phyloP scores from a whole-genome alignment of 768 basidiomycete genomes.

The Xerocomus spinulosus region DNA sequence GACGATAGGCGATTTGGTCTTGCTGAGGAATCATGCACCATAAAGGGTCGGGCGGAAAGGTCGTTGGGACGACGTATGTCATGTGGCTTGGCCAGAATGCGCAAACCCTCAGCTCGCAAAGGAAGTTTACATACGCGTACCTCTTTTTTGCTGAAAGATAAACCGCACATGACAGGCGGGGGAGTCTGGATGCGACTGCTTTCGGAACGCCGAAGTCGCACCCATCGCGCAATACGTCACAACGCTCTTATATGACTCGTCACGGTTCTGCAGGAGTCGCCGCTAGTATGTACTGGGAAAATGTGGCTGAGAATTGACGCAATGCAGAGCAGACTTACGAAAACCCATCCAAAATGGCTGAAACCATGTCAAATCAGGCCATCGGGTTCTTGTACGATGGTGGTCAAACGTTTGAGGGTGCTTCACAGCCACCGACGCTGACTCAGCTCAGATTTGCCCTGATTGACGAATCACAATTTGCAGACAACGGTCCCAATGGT shows the following conservation, averaged over 20 bases:
- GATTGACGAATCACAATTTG: not conserved
- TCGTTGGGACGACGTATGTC: not conserved
- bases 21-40: not conserved
- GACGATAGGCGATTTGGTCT: not conserved
- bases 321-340: too few species aligned
- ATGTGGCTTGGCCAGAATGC: not conserved
- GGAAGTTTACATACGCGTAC: slow-evolving; percentile 2
- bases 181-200: not conserved
- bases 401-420: too few species aligned
- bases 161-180: not conserved
- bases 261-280: not conserved
- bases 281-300: not conserved
- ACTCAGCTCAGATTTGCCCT: not conserved
- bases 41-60: not conserved
- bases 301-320: not conserved
- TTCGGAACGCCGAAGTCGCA: not conserved
- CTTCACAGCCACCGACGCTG: slow-evolving; percentile 11
- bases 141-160: not conserved
- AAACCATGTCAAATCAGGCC: too few species aligned
- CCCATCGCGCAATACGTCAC: not conserved
- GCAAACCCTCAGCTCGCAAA: not conserved
- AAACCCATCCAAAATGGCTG: too few species aligned
- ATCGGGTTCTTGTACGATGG: too few species aligned
- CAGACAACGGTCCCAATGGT: slow-evolving; percentile 45
- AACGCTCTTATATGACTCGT: too few species aligned